Evolutionary conservation across 2,329 filamentous ascomycete species (phyloP).

Genomic region (Xylariales sp.): DNA sequence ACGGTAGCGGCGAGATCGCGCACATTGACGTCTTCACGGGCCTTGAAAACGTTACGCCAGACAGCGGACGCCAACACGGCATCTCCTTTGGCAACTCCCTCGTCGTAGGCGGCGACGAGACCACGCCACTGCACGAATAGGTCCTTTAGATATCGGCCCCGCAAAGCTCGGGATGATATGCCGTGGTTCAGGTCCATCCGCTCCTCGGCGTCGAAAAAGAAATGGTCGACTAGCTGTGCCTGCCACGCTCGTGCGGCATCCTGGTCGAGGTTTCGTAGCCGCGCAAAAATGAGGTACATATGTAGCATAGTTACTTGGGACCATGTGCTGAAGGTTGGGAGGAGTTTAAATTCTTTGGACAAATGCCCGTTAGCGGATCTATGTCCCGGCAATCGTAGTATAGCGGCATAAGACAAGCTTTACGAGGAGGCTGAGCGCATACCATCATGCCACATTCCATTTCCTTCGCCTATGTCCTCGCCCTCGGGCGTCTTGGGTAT

Average conservation of each 20-base stretch:
- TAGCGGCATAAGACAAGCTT: conserved; percentile 6
- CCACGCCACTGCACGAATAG: conserved; percentile 95
- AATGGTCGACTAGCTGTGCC: conserved; percentile 92
- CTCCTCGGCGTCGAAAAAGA: conserved; percentile 89
- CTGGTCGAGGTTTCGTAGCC: conserved; percentile 80
- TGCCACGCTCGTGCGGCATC: conserved; percentile 81
- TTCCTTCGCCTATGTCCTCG: conserved; percentile 82
- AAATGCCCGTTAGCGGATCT: conserved; percentile 19
- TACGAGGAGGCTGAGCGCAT: conserved; percentile 35
- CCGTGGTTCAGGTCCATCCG: conserved; percentile 85
- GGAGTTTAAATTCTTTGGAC: conserved; percentile 75
- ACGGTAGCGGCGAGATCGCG: conserved; percentile 65
- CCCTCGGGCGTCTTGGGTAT: conserved; percentile 80
- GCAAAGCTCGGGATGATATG: conserved; percentile 67
- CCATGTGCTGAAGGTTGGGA: conserved; percentile 94
- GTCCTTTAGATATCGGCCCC: conserved; percentile 81
- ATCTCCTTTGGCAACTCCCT: conserved; percentile 81
- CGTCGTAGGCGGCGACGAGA: conserved; percentile 84
- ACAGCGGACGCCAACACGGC: conserved; percentile 82
- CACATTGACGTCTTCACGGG: conserved; percentile 62
- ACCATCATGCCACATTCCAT: conserved; percentile 87
- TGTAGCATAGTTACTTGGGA: conserved; percentile 96
- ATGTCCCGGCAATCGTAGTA: conserved; percentile 6
- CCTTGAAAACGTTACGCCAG: conserved; percentile 95
- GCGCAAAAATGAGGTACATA: conserved; percentile 89